These are phyloP conservation scores for Scorias spongiosa DNA, from an alignment of 2,329 filamentous ascomycete species.

Conservation along the genomic window DNA sequence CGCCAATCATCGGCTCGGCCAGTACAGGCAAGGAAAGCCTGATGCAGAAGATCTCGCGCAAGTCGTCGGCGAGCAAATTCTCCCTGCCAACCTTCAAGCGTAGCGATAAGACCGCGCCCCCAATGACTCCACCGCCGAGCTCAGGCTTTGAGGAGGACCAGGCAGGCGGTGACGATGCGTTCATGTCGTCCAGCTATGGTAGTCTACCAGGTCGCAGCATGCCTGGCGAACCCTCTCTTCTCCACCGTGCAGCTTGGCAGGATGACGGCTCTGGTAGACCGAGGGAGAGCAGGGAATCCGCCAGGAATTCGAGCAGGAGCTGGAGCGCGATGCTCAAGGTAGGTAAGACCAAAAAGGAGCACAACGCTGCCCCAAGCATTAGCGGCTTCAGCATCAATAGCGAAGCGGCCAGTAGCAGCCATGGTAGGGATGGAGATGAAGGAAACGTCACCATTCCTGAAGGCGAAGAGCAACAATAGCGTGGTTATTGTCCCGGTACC, in stretches of 20 bases:
- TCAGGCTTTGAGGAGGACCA: not conserved
- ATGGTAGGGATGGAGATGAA: not conserved
- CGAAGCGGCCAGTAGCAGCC: not conserved
- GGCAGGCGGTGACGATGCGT: not conserved
- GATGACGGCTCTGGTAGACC: not conserved
- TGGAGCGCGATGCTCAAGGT: slow-evolving; percentile 87
- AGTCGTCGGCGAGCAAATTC: slow-evolving; percentile 30
- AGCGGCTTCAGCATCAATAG: not conserved
- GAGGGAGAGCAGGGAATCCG: slow-evolving; percentile 50
- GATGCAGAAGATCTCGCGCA: slow-evolving; percentile 35
- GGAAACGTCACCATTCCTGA: not conserved
- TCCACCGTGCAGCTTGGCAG: not conserved
- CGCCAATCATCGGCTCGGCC: slow-evolving; percentile 17
- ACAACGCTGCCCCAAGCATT: not conserved
- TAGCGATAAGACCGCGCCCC: not conserved
- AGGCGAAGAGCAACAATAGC: not conserved
- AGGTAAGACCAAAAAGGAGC: not conserved
- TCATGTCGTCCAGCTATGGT: not conserved
- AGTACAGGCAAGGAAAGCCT: slow-evolving; percentile 28
- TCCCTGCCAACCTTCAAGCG: slow-evolving; percentile 18
- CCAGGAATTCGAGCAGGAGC: slow-evolving; percentile 86
- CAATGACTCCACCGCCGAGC: not conserved
- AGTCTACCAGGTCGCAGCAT: not conserved
- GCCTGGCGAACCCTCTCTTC: not conserved
- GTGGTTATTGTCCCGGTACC: not conserved